Evolutionary conservation across 306 rosid species (phyloP), one percentile per base, ranked within the genome.

Genomic region (Coriaria nepalensis): DNA sequence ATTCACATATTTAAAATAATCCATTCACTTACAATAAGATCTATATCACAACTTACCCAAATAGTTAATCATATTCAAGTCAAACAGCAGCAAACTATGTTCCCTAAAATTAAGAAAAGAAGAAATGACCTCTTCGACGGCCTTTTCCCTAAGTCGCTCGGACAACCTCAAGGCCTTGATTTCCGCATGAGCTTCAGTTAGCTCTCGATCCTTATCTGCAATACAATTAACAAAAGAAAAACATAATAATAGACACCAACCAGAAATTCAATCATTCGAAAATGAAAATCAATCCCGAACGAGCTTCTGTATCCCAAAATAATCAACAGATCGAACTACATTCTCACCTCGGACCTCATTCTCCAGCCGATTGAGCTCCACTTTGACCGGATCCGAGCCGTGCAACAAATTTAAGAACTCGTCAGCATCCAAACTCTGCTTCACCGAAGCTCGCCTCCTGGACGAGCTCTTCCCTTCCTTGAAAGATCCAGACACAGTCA

Each of bases 341-440:
- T 85, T 92, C 64, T 40, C 68, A 92, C 98, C 98, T 92, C 87
- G 78, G 59, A 92, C 96, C 71, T 92, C 98, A 65, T 92, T 92
- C 77, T 86, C 98, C 33, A 85, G 87, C 56, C 98, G 87, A 82
- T 82, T 92, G 57, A 92, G 98, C 88, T 92, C 98, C 57, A 92
- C 77, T 71, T 86, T 92, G 56, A 92, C 98, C 83, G 98, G 98
- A 92, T 92, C 96, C 88, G 98, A 92, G 50, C 98, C 98, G 75
- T 82, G 96, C 57, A 92, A 45, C 43, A 92, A 56, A 71, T 86
- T 92, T 43, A 92, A 52, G 68, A 92, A 76, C 81, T 92, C 98
- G 29, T 92, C 98, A 35, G 94, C 94, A 38, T 92, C 98, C 59
- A 92, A 49, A 49, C 98, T 92, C 65, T 81, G 96, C 86, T 94